Percentiles rank a stretch among this genome's conserved stretches.
Evolutionary conservation across 2,329 filamentous ascomycete species (phyloP).

Genomic region (Hirsutella rhossiliensis): DNA sequence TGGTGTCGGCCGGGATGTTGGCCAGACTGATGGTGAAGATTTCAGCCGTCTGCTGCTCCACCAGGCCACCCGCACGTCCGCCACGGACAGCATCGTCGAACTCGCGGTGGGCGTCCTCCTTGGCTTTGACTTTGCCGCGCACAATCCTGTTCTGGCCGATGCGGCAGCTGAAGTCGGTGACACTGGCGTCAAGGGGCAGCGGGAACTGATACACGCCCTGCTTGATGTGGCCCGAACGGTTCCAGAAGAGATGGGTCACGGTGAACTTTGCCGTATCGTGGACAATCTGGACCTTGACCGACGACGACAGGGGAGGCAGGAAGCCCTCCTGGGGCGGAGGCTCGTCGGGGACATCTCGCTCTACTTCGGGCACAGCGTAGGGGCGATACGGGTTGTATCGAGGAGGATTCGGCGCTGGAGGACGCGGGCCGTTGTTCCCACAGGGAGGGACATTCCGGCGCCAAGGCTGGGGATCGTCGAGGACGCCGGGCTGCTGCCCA

Average conservation of each 20-base stretch:
- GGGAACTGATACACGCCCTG: too few relatives aligned
- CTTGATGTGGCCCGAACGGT: not conserved
- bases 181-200: not conserved
- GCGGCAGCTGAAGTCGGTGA: slow-evolving; percentile 1
- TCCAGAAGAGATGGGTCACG: slow-evolving; percentile 1
- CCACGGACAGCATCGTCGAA: slow-evolving; percentile 2
- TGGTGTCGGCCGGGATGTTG: slow-evolving; percentile 5
- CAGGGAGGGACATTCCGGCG: too few relatives aligned
- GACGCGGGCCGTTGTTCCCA: too few relatives aligned
- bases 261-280: slow-evolving; percentile 4
- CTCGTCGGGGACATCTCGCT: too few relatives aligned
- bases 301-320: not conserved
- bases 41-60: not conserved
- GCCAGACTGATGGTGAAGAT: slow-evolving; percentile 6
- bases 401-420: too few relatives aligned
- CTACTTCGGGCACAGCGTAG: too few relatives aligned
- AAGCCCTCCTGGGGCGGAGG: too few relatives aligned
- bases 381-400: too few relatives aligned
- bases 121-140: slow-evolving; percentile 4
- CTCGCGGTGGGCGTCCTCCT: slow-evolving; percentile 2
- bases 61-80: not conserved
- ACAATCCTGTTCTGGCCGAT: slow-evolving; percentile 3
- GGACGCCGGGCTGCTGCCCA: too few relatives aligned
- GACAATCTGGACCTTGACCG: slow-evolving; percentile 1
- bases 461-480: too few relatives aligned